A percentile compares a stretch with the other conserved stretches of the same genome.
phyloP scores from a whole-genome alignment of 179 eudicot genomes.

The Heliamphora ciliata region DNA sequence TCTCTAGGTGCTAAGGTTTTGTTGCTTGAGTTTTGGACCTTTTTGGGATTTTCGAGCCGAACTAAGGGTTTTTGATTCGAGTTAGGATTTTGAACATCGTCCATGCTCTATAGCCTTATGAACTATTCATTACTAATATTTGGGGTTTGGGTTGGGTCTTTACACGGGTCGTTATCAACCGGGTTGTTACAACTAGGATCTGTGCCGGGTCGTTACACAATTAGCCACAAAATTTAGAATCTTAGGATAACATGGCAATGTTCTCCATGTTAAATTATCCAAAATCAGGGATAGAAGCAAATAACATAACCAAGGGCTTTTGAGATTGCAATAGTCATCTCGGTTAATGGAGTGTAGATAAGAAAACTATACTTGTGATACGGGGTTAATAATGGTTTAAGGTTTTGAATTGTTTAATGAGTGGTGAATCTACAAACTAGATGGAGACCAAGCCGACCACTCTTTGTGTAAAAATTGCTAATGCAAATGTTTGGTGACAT shows the following conservation, averaged over 20 bases:
- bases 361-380: not conserved
- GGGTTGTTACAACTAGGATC: too few relatives aligned
- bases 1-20: too few relatives aligned
- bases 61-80: too few relatives aligned
- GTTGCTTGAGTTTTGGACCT: too few relatives aligned
- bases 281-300: not conserved
- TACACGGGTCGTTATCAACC: too few relatives aligned
- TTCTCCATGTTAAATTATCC: not conserved
- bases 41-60: too few relatives aligned
- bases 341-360: not conserved
- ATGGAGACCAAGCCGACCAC: conserved; percentile 78
- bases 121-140: too few relatives aligned
- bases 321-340: not conserved
- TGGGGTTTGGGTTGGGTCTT: too few relatives aligned
- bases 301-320: not conserved
- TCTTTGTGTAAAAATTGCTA: conserved; percentile 44
- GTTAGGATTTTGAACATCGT: too few relatives aligned
- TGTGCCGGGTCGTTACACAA: too few relatives aligned
- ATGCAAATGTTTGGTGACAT: conserved; percentile 48
- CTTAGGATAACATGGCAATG: not conserved
- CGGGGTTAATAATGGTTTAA: too few relatives aligned
- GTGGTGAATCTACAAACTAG: conserved; percentile 36
- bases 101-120: too few relatives aligned
- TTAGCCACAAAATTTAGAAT: not conserved
- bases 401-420: not conserved